phyloP scores from a whole-genome alignment of 1,139 yeast species.

The Candida tropicalis region DNA sequence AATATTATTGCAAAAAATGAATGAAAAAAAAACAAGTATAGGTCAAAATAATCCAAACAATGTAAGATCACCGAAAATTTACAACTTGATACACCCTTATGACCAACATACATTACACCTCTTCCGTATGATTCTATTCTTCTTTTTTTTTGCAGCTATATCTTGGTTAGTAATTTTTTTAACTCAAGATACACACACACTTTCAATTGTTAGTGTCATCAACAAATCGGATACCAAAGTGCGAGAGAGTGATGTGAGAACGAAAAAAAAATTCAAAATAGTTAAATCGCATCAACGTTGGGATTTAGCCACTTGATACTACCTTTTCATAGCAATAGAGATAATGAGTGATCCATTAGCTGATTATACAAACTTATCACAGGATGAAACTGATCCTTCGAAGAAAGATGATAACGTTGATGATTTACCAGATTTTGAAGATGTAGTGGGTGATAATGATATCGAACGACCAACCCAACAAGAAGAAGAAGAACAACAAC shows the following conservation, averaged over 20 bases:
- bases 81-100: too few species aligned
- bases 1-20: too few species aligned
- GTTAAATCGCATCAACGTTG: too few species aligned
- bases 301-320: too few species aligned
- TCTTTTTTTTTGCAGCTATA: slow-evolving; percentile 2
- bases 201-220: not conserved
- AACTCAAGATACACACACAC: not conserved
- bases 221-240: not conserved
- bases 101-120: too few species aligned
- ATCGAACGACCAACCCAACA: not conserved
- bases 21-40: too few species aligned
- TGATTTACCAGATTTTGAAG: slow-evolving; percentile 1
- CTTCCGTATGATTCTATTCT: too few species aligned
- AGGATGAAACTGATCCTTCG: slow-evolving; percentile 14
- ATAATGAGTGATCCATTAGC: slow-evolving; percentile 18
- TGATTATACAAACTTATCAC: slow-evolving; percentile 17
- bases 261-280: not conserved
- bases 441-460: slow-evolving; percentile 6
- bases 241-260: not conserved
- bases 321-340: too few species aligned
- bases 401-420: slow-evolving; percentile 3
- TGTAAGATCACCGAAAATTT: too few species aligned
- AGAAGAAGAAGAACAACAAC: slow-evolving; percentile 10
- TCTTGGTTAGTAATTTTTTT: not conserved
- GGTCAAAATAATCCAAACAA: too few species aligned